phyloP scores from a whole-genome alignment of 2,329 filamentous ascomycete genomes.

The Cladorrhinum sp. region DNA sequence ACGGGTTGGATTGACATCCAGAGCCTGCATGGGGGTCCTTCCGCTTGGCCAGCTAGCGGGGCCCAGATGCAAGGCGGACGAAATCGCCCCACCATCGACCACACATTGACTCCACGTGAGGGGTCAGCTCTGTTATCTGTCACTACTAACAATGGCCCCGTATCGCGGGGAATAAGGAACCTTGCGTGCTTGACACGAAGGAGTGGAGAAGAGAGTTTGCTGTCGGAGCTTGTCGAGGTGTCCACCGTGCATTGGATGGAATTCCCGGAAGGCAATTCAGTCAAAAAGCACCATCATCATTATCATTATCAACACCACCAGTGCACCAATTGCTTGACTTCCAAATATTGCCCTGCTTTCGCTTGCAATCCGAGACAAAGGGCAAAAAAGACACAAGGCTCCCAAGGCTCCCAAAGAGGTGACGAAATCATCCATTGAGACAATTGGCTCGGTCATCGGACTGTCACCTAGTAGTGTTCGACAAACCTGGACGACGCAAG shows the following conservation, averaged over 20 bases:
- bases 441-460: slow-evolving; percentile 13
- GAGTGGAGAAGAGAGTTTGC: neutral
- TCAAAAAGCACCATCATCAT: neutral
- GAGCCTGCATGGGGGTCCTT: slow-evolving; percentile 6
- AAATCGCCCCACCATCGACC: neutral
- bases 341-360: neutral
- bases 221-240: neutral
- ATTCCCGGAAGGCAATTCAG: neutral
- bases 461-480: neutral
- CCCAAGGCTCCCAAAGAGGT: slow-evolving; percentile 1
- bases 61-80: neutral
- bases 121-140: slow-evolving; percentile 16
- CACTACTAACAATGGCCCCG: slow-evolving; percentile 20
- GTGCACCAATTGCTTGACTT: neutral
- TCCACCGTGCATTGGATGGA: neutral
- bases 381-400: neutral
- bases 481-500: neutral
- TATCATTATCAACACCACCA: neutral
- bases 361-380: neutral
- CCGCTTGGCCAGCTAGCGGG: slow-evolving; percentile 12
- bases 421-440: slow-evolving; percentile 15
- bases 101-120: slow-evolving; percentile 11
- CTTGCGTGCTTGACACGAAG: neutral
- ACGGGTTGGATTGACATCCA: neutral
- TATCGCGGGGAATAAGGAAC: slow-evolving; percentile 17